These are phyloP conservation scores for Globisporangium apiculatum DNA, from an alignment of 352 stramenopile species.

Conservation along the genomic window DNA sequence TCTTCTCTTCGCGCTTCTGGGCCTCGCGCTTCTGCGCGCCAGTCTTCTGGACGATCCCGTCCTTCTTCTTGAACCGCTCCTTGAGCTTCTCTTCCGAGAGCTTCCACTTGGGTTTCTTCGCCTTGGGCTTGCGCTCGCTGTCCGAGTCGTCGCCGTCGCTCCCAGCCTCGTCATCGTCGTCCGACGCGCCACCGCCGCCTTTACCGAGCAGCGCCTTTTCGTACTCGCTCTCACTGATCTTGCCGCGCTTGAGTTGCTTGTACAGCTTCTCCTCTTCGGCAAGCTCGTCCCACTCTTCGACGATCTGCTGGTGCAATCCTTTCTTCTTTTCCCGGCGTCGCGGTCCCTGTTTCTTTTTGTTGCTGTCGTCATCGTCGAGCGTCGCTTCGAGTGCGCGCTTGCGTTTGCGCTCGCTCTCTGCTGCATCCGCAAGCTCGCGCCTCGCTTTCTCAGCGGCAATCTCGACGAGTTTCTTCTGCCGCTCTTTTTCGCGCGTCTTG, in stretches of 20 bases:
- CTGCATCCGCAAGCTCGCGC: conserved; percentile 39
- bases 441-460: conserved; percentile 74
- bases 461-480: conserved; percentile 91
- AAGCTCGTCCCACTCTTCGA: conserved; percentile 99
- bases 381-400: conserved; percentile 41
- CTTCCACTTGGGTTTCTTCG: conserved; percentile 60
- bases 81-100: conserved; percentile 60
- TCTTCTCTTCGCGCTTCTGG: conserved; percentile 73
- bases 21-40: conserved; percentile 64
- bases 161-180: conserved; percentile 15
- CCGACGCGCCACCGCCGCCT: conserved; percentile 27
- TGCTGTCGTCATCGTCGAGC: conserved; percentile 18
- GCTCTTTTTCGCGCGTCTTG: conserved; percentile 93
- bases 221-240: conserved; percentile 95
- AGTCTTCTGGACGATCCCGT: conserved; percentile 65
- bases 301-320: conserved; percentile 93
- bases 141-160: conserved; percentile 24
- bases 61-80: conserved; percentile 83
- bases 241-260: conserved; percentile 97
- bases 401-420: conserved; percentile 44
- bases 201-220: conserved; percentile 71
- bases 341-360: conserved; percentile 65
- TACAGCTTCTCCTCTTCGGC: conserved; percentile 95
- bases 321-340: conserved; percentile 94
- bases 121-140: conserved; percentile 16